Evolutionary conservation across 2,329 filamentous ascomycete genomes (phyloP).

Genomic region (Sarocladiaceae sp.): DNA sequence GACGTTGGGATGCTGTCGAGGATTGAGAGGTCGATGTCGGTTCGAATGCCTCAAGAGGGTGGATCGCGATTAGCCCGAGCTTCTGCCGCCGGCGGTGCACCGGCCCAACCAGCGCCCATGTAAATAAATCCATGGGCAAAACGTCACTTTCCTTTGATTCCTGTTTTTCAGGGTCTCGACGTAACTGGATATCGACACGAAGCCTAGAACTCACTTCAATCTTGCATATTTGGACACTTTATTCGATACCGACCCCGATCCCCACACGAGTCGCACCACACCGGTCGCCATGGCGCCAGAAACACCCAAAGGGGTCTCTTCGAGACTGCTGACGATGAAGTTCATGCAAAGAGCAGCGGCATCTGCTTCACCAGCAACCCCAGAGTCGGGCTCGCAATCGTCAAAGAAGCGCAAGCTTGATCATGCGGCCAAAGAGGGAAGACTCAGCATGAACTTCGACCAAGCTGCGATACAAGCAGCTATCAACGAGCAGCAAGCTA

Average conservation of each 20-base stretch:
- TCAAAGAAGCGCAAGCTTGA: constrained; percentile 58
- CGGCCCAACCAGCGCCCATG: constrained; percentile 8
- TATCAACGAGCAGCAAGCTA: constrained; percentile 60
- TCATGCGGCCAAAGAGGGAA: constrained; percentile 28
- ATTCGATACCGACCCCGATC: constrained; percentile 3
- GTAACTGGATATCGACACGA: too few relatives aligned
- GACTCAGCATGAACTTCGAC: constrained; percentile 38
- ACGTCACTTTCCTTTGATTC: neutral
- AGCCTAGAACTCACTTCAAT: too few relatives aligned
- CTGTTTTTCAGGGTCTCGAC: neutral
- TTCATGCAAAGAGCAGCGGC: constrained; percentile 89
- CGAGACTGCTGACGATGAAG: constrained; percentile 87
- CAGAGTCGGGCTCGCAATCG: constrained; percentile 43
- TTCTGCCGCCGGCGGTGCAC: constrained; percentile 5
- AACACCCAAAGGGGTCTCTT: constrained; percentile 68
- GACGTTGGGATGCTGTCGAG: neutral
- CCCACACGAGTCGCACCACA: neutral
- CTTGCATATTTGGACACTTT: too few relatives aligned
- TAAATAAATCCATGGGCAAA: constrained; percentile 3
- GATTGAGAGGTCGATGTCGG: constrained; percentile 3
- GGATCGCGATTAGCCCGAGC: constrained; percentile 5
- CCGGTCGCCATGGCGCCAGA: constrained; percentile 36
- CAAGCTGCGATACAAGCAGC: constrained; percentile 57
- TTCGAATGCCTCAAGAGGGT: neutral
- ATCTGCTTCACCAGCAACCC: constrained; percentile 40